Conservation (phyloP, 176 grass and related monocot genomes). For the Bromus sterilis region DNA sequence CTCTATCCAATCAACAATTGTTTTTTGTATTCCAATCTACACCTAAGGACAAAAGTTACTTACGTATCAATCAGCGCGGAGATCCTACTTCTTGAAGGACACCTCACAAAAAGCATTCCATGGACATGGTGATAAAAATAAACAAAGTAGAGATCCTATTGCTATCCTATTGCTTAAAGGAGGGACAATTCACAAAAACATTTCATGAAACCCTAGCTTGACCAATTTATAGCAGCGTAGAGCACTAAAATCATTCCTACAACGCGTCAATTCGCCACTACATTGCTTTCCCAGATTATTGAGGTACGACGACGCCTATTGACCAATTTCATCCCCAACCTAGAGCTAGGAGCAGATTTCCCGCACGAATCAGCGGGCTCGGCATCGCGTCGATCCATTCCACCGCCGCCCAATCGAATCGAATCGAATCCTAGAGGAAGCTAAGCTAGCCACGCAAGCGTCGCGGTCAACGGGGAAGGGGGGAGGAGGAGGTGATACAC, state of each 20-base stretch:
- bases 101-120: too few species aligned
- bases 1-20: too few species aligned
- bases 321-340: neutral
- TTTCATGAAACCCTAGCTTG: neutral
- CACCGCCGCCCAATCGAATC: neutral
- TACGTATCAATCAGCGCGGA: too few species aligned
- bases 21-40: too few species aligned
- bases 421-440: conserved; percentile 5
- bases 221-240: neutral
- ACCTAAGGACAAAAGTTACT: too few species aligned
- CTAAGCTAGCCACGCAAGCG: neutral
- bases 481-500: neutral
- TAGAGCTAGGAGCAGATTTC: neutral
- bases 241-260: neutral
- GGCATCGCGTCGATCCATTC: conserved; percentile 3
- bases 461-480: neutral
- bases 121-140: too few species aligned
- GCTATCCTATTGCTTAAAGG: too few species aligned
- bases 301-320: neutral
- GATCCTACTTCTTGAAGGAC: too few species aligned
- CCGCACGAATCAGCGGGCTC: neutral
- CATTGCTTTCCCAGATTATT: neutral
- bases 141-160: too few species aligned
- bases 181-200: neutral
- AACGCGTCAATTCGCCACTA: neutral